Base-by-base conservation (phyloP, 169 alveolate genomes). In the Theileria equi region DNA sequence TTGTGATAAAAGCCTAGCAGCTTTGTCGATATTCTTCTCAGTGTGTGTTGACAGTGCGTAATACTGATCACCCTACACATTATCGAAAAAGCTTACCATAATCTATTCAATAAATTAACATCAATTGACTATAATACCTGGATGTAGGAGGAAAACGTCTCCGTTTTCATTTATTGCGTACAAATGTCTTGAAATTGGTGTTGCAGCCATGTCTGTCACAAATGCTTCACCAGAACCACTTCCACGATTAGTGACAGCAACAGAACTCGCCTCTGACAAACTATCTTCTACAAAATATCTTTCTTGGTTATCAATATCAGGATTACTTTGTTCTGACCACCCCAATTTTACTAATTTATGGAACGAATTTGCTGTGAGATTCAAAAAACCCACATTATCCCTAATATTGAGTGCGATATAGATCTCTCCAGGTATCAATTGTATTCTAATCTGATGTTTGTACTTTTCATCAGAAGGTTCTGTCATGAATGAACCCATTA, bases 201-300 rank as follows among this genome's bases (percentile, higher is more conserved):
- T n/a, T 28, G 78, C 66, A 13, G 78, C n/a, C 40, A 73, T 45
- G 61, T 50, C 83, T 32, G 72, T 71, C 26, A 62, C 74, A 26
- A 54, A 53, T 16, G 34, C 44, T 47, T 28, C 45, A 13, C 45
- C n/a, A 38, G n/a, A n/a, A n/a, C n/a, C n/a, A n/a, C n/a, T n/a
- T n/a, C n/a, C n/a, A n/a, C n/a, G n/a, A n/a, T n/a, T n/a, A n/a
- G n/a, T n/a, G n/a, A n/a, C n/a, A n/a, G n/a, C n/a, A n/a, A n/a
- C n/a, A n/a, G n/a, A n/a, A n/a, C n/a, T n/a, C n/a, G n/a, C n/a
- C n/a, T n/a, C n/a, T n/a, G n/a, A n/a, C n/a, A n/a, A n/a, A n/a
- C n/a, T n/a, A n/a, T n/a, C n/a, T n/a, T n/a, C n/a, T n/a, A n/a
- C n/a, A n/a, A n/a, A n/a, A n/a, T n/a, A n/a, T n/a, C n/a, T n/a